These are phyloP conservation scores for Pseudozyma sp. DNA, from an alignment of 1,284 basidiomycete species.

Conservation along the genomic window DNA sequence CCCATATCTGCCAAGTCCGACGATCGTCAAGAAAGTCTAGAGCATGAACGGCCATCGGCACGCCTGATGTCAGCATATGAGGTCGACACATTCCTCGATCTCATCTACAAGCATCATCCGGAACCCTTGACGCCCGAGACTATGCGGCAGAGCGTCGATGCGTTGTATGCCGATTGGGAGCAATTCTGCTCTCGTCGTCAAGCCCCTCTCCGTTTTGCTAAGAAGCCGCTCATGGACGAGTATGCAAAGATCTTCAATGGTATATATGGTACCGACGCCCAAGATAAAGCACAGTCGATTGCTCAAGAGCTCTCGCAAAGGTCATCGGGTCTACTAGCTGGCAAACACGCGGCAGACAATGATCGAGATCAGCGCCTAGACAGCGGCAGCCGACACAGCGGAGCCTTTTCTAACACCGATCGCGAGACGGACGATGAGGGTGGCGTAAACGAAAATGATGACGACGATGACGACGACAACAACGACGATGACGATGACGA, in stretches of 20 bases:
- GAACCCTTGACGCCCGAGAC: slow-evolving; percentile 42
- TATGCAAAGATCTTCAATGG: slow-evolving; percentile 46
- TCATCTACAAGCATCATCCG: slow-evolving; percentile 49
- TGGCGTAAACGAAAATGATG: slow-evolving; percentile 7
- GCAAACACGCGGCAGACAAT: slow-evolving; percentile 3
- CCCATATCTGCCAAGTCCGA: not conserved
- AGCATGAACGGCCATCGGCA: slow-evolving; percentile 3
- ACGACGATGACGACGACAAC: slow-evolving; percentile 9
- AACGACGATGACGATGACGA: slow-evolving; percentile 7
- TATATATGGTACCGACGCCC: slow-evolving; percentile 29
- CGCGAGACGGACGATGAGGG: slow-evolving; percentile 20
- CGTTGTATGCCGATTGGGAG: slow-evolving; percentile 39
- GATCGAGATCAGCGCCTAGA: slow-evolving; percentile 3
- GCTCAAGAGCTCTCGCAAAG: slow-evolving; percentile 43
- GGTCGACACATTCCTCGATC: slow-evolving; percentile 37
- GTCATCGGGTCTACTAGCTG: slow-evolving; percentile 5
- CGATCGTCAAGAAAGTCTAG: not conserved
- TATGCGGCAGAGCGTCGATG: slow-evolving; percentile 48
- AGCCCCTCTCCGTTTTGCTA: slow-evolving; percentile 21
- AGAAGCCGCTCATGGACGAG: slow-evolving; percentile 53
- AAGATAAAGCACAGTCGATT: slow-evolving; percentile 33
- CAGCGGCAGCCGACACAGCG: slow-evolving; percentile 22
- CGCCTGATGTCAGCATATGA: slow-evolving; percentile 26
- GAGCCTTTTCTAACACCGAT: slow-evolving; percentile 18
- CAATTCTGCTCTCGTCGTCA: slow-evolving; percentile 31